Conservation (phyloP, 441 rosid species). For the Dalechampia spathulata region DNA sequence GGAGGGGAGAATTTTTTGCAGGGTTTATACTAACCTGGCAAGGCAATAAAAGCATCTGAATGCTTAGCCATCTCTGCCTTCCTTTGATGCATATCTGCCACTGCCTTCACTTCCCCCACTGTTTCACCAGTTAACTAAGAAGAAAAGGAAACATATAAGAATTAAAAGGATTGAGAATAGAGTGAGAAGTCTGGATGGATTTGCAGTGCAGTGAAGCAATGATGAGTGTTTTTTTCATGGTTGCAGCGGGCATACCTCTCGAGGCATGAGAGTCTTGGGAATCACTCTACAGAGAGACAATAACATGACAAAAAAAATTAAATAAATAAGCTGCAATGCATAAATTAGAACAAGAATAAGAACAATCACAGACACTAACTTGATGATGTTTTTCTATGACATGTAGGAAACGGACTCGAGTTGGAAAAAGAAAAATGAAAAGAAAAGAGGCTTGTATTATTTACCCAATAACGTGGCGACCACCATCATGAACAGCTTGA, state of each 20-base stretch:
- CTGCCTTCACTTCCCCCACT: constrained; percentile 99
- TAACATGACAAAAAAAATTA: constrained; percentile 56
- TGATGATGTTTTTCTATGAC: constrained; percentile 9
- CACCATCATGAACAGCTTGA: constrained; percentile 93
- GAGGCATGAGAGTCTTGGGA: constrained; percentile 99
- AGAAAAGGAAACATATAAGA: constrained; percentile 14
- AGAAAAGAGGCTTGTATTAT: too few relatives aligned
- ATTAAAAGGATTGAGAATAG: constrained; percentile 11
- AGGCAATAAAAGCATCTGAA: constrained; percentile 99
- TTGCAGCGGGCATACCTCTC: constrained; percentile 78
- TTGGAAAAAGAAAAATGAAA: not conserved
- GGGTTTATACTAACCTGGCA: constrained; percentile 62
- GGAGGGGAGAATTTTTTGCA: constrained; percentile 23
- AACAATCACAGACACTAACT: constrained; percentile 15
- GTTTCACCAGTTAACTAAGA: constrained; percentile 96
- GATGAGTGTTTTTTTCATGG: constrained; percentile 40
- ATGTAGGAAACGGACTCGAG: not conserved
- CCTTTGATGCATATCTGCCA: constrained; percentile 98
- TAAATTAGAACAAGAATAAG: constrained; percentile 11
- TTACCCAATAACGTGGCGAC: constrained; percentile 97
- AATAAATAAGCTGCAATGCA: constrained; percentile 23
- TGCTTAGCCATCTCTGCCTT: constrained; percentile 99
- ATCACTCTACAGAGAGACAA: constrained; percentile 84
- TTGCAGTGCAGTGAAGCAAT: constrained; percentile 65
- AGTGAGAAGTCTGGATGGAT: constrained; percentile 39